Evolutionary conservation across 495 filamentous ascomycete genomes (phyloP), one percentile per base, ranked within the genome.

Genomic region (Xeromyces bisporus): DNA sequence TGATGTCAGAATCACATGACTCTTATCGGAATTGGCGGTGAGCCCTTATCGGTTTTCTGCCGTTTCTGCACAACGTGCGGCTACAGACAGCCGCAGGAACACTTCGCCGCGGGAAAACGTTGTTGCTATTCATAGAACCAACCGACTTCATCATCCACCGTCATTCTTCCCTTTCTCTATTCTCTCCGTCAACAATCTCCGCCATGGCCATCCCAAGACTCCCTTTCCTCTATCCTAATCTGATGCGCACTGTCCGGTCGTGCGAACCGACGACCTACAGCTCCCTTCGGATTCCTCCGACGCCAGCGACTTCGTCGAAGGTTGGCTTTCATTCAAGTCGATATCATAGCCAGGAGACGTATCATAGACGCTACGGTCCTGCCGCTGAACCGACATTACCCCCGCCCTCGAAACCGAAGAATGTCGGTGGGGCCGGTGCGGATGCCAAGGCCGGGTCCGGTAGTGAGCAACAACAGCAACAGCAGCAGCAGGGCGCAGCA

Each of bases 191-290:
- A n/a, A n/a, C 3, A 32, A 7, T 9, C 26, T 26, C 20, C 14
- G 14, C 35, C 33, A 87, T 87, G 80, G 69, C 76, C 29, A 60
- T 69, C 7, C 60, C 60, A 29, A 63, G 80, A 41, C 61, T 87
- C 18, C 71, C 71, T 2, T 84, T 85, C 42, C 64, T 85, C 10
- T 85, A 84, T 42, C 77, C 79, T 21, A 70, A 77, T 39, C 53
- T 80, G 28, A 76, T 73, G 34, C 57, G 56, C 10, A 46, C 54
- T 2, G 42, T 56, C 15, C 45, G 55, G 15, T 41, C 51, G 14
- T 65, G 54, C 32, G 49, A 61, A 30, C 44, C 51, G n/a, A 45
- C 29, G 9, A 49, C 50, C 14, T 42, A 44, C 12, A 51, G 40
- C 26, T 44, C 51, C 13, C 33, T 53, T 12, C 55, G 46, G 28